Evolutionary conservation across 768 basidiomycete genomes (phyloP), one percentile per base, ranked within the genome.

Genomic region (Mycena vulgaris): DNA sequence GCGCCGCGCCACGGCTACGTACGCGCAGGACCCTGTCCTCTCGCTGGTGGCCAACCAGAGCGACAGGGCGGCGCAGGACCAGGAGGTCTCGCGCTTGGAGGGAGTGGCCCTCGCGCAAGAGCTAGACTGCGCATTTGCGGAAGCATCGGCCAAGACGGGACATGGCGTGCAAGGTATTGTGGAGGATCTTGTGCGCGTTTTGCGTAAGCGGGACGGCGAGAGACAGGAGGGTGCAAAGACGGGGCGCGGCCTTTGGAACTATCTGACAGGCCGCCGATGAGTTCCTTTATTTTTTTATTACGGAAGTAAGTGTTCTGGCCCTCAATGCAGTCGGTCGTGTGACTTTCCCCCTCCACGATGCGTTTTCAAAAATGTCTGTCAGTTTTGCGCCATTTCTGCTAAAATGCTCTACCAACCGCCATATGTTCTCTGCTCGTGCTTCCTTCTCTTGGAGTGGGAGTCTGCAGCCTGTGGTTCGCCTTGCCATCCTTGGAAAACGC

Each of bases 1-100:
- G 42, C 68, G 72, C 9, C 72, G 68, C 31, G 68, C 68, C 11
- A 72, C 57, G 25, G 60, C 70, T 21, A 21, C 35, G 7, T 64
- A 53, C 49, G 40, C 45, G 52, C 57, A 51, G 2, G 37, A 70
- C 16, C 72, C 72, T 7, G 53, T 73, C 10, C 52, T 73, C 30
- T 42, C 57, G 23, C 65, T 73, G 25, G 68, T 70, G 8, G 72
- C 64, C 8, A 69, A 73, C n/a, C 68, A 73, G 45, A 25, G 59
- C 60, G 72, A 73, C 68, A 59, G 72, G 28, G 48, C 72, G 37
- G 55, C 65, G 17, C 68, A 73, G 0, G 72, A 73, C 68, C 64
- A 70, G 40, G 72, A 73, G 58, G 72, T 73, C 11, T 64, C 72
- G 7, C 59, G 61, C 47, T 16, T 8, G 35, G 64, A 66, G 23